A percentile compares a stretch with the other conserved stretches of the same genome.
Conservation (phyloP, 2,329 filamentous ascomycete species). For the Aspergillus sp. region DNA sequence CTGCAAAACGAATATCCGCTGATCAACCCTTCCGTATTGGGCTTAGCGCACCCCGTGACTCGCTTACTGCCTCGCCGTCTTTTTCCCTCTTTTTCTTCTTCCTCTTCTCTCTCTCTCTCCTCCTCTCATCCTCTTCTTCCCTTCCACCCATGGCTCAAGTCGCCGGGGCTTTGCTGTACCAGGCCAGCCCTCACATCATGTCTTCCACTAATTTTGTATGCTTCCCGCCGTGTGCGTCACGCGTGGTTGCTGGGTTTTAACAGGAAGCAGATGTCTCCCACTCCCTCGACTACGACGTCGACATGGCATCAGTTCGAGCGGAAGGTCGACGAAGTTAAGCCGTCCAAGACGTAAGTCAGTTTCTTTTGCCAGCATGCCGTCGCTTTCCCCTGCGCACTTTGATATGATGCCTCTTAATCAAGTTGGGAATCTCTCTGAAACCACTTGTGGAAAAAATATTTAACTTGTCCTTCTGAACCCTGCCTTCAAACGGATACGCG, state of each 20-base stretch:
- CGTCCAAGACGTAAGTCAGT: slow-evolving; percentile 75
- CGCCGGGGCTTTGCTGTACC: slow-evolving; percentile 24
- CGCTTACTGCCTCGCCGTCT: slow-evolving; percentile 21
- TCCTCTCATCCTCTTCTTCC: slow-evolving; percentile 11
- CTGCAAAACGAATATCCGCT: too few species aligned
- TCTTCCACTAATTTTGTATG: slow-evolving; percentile 35
- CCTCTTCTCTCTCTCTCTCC: slow-evolving; percentile 14
- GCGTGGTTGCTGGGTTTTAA: slow-evolving; percentile 26
- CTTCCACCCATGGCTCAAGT: slow-evolving; percentile 24
- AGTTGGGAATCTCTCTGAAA: slow-evolving; percentile 99
- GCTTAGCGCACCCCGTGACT: slow-evolving; percentile 21
- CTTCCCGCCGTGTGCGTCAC: slow-evolving; percentile 24
- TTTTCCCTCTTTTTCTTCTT: slow-evolving; percentile 14
- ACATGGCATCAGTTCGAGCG: slow-evolving; percentile 66
- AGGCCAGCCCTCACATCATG: slow-evolving; percentile 27
- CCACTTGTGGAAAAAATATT: slow-evolving; percentile 76
- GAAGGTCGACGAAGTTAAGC: slow-evolving; percentile 73
- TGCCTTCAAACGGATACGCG: too few species aligned
- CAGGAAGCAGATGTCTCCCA: slow-evolving; percentile 54
- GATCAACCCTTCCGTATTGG: slow-evolving; percentile 12
- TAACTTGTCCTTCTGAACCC: slow-evolving; percentile 67
- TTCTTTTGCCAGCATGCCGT: slow-evolving; percentile 4
- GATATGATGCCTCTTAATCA: slow-evolving; percentile 76
- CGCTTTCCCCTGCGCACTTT: slow-evolving; percentile 21
- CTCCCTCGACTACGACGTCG: slow-evolving; percentile 61